Evolutionary conservation across 306 rosid species (phyloP), one percentile per base, ranked within the genome.

Genomic region (Begonia peltatifolia): DNA sequence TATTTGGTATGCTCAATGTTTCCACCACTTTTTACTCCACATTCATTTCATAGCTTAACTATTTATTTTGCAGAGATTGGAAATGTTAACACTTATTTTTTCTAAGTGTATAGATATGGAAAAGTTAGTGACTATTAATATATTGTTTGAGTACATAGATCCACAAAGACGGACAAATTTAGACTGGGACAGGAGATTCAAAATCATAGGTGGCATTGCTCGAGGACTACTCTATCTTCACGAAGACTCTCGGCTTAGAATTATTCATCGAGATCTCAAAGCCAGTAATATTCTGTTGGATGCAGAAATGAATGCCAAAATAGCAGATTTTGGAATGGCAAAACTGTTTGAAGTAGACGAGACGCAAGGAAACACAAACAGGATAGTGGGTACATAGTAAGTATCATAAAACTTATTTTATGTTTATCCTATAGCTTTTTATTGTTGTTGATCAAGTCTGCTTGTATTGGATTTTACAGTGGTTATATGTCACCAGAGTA

Each of bases 241-340:
- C 9, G 38, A 30, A 30, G 38, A 30, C 38, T 86, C 87, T 14
- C 74, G 59, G 0, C 69, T 82, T 30, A 30, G 38, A 6, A 4
- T 30, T 7, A 30, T 30, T 30, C 38, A 30, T 4, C 8, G 38
- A 0, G 38, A 30, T 30, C 6, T 30, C 8, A 30, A 5, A 30
- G 38, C 38, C 38, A 79, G 95, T 23, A 85, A 82, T 52, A 52
- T 85, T 52, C 46, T 85, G 6, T 44, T 82, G 59, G 92, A 30
- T 17, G 68, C 11, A 9, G 25, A 55, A 15, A 36, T 54, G 61
- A 54, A 36, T 18, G 53, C 63, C 0, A 65, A 65, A 15, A 57
- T 65, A 0, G 15, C 69, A 16, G 63, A 65, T 44, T 65, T 65
- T 25, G 69, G 69, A 1, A 49, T 57, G 46, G 70, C 70, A 2